Percentiles rank a stretch among this genome's conserved stretches.
phyloP scores from a whole-genome alignment of 768 basidiomycete genomes.

The Amanita pallidorosea region DNA sequence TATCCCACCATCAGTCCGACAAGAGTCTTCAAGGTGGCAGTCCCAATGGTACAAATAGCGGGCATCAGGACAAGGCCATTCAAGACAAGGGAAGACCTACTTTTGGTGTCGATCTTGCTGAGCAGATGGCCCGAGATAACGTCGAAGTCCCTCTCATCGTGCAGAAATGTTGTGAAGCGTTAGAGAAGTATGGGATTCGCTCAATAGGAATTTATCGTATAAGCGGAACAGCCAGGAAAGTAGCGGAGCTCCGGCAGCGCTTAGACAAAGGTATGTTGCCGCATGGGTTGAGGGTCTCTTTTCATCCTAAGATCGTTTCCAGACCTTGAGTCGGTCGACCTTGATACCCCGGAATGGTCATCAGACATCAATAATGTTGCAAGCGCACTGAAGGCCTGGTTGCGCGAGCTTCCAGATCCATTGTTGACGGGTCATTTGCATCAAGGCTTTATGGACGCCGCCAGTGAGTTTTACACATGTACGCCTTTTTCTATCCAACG shows the following conservation, averaged over 20 bases:
- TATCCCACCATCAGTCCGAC: slow-evolving; percentile 32
- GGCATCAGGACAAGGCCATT: slow-evolving; percentile 14
- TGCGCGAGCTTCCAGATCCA: slow-evolving; percentile 93
- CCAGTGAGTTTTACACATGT: slow-evolving; percentile 47
- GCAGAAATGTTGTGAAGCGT: slow-evolving; percentile 81
- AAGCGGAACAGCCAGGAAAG: slow-evolving; percentile 83
- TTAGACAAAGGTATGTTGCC: slow-evolving; percentile 66
- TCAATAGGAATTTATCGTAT: slow-evolving; percentile 90
- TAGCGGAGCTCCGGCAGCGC: slow-evolving; percentile 69
- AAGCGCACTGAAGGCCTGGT: slow-evolving; percentile 92
- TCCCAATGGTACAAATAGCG: slow-evolving; percentile 17
- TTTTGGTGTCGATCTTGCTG: slow-evolving; percentile 86
- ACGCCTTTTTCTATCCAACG: neutral
- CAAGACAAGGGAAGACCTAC: slow-evolving; percentile 67
- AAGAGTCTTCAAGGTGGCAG: slow-evolving; percentile 7
- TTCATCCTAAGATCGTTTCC: slow-evolving; percentile 7
- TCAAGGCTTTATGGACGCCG: slow-evolving; percentile 90
- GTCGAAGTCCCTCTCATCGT: slow-evolving; percentile 84
- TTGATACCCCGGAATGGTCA: slow-evolving; percentile 85
- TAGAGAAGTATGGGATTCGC: slow-evolving; percentile 80
- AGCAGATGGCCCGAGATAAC: slow-evolving; percentile 87
- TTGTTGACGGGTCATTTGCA: slow-evolving; percentile 77
- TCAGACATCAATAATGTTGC: slow-evolving; percentile 93
- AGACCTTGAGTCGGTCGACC: slow-evolving; percentile 81
- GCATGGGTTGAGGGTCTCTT: neutral